Evolutionary conservation across 805 yeast genomes (phyloP), one percentile per base, ranked within the genome.

Genomic region (Brettanomyces sp.): DNA sequence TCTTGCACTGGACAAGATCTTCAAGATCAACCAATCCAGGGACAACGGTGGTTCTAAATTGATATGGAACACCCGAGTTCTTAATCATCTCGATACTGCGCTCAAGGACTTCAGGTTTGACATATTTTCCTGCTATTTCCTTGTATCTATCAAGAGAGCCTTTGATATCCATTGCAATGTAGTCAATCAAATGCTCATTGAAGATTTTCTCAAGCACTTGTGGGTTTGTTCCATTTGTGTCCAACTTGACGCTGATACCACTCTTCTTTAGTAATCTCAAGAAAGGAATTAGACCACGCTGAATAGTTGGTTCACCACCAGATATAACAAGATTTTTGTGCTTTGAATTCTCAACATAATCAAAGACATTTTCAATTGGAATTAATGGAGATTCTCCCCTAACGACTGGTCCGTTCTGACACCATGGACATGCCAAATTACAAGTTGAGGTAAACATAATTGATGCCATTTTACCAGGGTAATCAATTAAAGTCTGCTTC

Each of bases 251-350:
- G 28, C 42, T 39, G 28, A 39, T 25, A 24, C 34, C 34, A 24
- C 24, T n/a, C 18, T 32, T 12, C 34, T 39, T 39, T 5, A 39
- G 22, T 5, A 39, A 32, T 11, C 34, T 23, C 14, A 39, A 13
- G 34, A 39, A 39, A 8, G 42, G 42, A 39, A 39, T 24, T 5
- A 39, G 34, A 24, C 42, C 42, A n/a, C 8, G 14, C n/a, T 39
- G 42, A 28, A 39, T 39, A 9, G 42, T 39, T 18, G 42, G 42
- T 28, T 39, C 42, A 39, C 42, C 42, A 7, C 42, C 42, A 5
- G 42, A 39, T 6, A 39, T 39, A 21, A 39, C 42, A 24, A 39
- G 42, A 39, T 39, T 39, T 21, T 39, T 39, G 14, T 25, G 33
- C 22, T 39, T 39, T 9, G 42, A 39, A n/a, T 39, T 24, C 22